Conservation (phyloP, 495 filamentous ascomycete species). For the Platismatia glauca region DNA sequence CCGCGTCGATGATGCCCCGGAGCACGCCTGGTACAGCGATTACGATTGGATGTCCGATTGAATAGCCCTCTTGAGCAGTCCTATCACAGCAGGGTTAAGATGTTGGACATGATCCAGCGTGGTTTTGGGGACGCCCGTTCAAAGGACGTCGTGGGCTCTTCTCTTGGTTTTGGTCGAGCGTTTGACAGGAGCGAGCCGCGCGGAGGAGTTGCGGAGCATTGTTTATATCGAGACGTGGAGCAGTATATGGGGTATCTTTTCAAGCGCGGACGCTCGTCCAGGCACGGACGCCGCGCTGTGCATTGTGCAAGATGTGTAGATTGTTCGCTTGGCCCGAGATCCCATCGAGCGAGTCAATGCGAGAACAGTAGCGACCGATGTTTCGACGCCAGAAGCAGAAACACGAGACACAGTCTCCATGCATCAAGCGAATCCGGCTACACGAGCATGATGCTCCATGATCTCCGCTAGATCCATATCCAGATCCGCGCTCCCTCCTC, state of each 20-base stretch:
- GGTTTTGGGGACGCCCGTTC: neutral
- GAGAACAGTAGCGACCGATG: neutral
- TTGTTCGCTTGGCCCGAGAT: neutral
- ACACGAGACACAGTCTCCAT: neutral
- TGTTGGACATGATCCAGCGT: neutral
- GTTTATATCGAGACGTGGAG: neutral
- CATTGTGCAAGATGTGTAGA: neutral
- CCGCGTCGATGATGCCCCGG: neutral
- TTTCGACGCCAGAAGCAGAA: neutral
- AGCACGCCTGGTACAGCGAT: neutral
- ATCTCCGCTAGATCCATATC: slow-evolving; percentile 6
- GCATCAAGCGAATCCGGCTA: neutral
- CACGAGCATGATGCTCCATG: neutral
- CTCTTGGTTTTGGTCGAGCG: neutral
- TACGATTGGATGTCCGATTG: slow-evolving; percentile 1
- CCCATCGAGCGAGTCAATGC: neutral
- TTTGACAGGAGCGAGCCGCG: neutral
- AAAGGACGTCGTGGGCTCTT: neutral
- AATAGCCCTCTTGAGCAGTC: neutral
- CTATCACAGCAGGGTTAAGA: neutral
- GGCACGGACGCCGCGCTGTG: neutral
- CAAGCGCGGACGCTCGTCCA: neutral
- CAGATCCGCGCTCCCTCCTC: neutral
- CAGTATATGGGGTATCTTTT: neutral
- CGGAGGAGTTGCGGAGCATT: neutral